Percentiles rank a stretch among this genome's conserved stretches.
Conservation (phyloP, 2,329 filamentous ascomycete genomes). For the Venturia asperata region DNA sequence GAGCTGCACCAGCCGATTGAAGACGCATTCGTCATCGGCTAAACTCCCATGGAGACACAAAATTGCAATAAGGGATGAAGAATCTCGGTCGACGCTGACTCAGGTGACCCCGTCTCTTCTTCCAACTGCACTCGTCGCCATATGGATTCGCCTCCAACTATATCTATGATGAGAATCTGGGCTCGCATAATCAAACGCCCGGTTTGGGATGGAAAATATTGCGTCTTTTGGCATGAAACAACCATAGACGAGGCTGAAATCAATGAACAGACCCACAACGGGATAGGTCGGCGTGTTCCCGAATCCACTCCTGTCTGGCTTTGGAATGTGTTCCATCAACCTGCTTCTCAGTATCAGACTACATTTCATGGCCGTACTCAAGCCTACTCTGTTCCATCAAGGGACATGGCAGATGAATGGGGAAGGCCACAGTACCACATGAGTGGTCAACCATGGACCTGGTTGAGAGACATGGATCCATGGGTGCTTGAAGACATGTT, state of each 20-base stretch:
- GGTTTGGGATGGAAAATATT: not conserved
- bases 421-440: not conserved
- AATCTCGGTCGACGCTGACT: no score
- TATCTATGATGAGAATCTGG: not conserved
- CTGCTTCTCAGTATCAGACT: not conserved
- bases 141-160: not conserved
- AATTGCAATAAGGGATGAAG: no score
- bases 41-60: no score
- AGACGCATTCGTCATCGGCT: no score
- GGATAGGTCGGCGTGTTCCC: no score
- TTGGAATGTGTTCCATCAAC: not conserved
- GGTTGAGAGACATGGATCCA: not conserved
- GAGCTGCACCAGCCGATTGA: no score
- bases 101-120: not conserved
- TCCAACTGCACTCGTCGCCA: not conserved
- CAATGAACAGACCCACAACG: no score
- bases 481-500: not conserved
- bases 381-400: not conserved
- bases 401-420: not conserved
- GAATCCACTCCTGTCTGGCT: no score
- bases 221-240: not conserved
- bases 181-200: not conserved
- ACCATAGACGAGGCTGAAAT: not conserved
- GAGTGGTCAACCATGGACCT: not conserved
- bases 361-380: not conserved